Evolutionary conservation across 169 alveolate genomes (phyloP), one percentile per base, ranked within the genome.

Genomic region (Plasmodium malariae): DNA sequence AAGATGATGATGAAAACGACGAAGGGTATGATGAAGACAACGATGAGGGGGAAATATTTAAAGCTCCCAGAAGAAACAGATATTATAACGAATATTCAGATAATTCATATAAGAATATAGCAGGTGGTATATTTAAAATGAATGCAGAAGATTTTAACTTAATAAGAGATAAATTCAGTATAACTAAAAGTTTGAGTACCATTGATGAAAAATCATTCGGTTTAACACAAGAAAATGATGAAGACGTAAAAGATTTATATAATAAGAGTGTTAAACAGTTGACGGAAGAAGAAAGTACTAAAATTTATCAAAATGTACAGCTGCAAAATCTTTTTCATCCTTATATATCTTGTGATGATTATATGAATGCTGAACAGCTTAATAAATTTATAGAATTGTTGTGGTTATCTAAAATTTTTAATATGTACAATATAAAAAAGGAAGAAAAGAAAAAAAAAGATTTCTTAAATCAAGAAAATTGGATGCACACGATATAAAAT

Each of bases 71-170:
- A n/a, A n/a, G n/a, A n/a, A n/a, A n/a, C n/a, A n/a, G n/a, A n/a
- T n/a, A n/a, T n/a, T n/a, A n/a, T n/a, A n/a, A n/a, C n/a, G n/a
- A n/a, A n/a, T n/a, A 9, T 40, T 40, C 51, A 40, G 51, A 40
- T 6, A 40, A 6, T 40, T 40, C 9, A n/a, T n/a, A n/a, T n/a
- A n/a, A n/a, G n/a, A n/a, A n/a, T n/a, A n/a, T 40, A 9, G 51
- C n/a, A n/a, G 7, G 26, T 43, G 87, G 87, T 36, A 73, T 73
- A 73, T 73, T 73, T 54, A 45, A 30, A 0, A 32, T 51, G 70
- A 32, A 70, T 34, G 51, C 3, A 14, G 72, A 51, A n/a, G 87
- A 73, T 37, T 3, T 59, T 17, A 19, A 3, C 14, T 1, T 1
- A 17, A 12, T 55, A 2, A 57, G 21, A n/a, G 32, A 6, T 0